Evolutionary conservation across 306 rosid species (phyloP).

Genomic region (Quercus agrifolia): DNA sequence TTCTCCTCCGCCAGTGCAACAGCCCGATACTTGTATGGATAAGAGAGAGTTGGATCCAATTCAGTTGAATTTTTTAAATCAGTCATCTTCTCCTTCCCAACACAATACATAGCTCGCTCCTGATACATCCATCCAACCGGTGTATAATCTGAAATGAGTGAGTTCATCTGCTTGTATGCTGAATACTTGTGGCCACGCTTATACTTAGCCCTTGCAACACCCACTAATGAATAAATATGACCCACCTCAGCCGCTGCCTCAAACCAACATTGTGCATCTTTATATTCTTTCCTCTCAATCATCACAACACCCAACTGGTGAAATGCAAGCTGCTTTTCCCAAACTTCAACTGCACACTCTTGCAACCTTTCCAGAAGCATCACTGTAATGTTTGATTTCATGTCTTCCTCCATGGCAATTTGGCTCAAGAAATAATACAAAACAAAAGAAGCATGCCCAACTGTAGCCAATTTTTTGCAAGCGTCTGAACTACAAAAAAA

Average conservation of each 20-base stretch:
- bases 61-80: slow-evolving; percentile 74
- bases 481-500: slow-evolving; percentile 69
- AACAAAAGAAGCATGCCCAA: slow-evolving; percentile 64
- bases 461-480: slow-evolving; percentile 53
- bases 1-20: slow-evolving; percentile 59
- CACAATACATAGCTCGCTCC: slow-evolving; percentile 76
- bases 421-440: slow-evolving; percentile 76
- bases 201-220: slow-evolving; percentile 77
- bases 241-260: slow-evolving; percentile 67
- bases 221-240: slow-evolving; percentile 69
- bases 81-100: slow-evolving; percentile 69
- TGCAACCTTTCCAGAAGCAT: slow-evolving; percentile 82
- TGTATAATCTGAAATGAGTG: slow-evolving; percentile 55
- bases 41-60: slow-evolving; percentile 76
- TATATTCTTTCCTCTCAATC: slow-evolving; percentile 77
- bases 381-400: slow-evolving; percentile 74
- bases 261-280: slow-evolving; percentile 76
- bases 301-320: slow-evolving; percentile 81
- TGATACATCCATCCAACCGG: slow-evolving; percentile 95
- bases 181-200: slow-evolving; percentile 75
- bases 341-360: slow-evolving; percentile 61
- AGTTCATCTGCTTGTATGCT: slow-evolving; percentile 73
- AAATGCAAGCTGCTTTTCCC: slow-evolving; percentile 79
- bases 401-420: slow-evolving; percentile 81
- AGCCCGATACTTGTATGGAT: slow-evolving; percentile 77